Conservation (phyloP, 106 monocot genomes). For the Xerophyta viscosa region DNA sequence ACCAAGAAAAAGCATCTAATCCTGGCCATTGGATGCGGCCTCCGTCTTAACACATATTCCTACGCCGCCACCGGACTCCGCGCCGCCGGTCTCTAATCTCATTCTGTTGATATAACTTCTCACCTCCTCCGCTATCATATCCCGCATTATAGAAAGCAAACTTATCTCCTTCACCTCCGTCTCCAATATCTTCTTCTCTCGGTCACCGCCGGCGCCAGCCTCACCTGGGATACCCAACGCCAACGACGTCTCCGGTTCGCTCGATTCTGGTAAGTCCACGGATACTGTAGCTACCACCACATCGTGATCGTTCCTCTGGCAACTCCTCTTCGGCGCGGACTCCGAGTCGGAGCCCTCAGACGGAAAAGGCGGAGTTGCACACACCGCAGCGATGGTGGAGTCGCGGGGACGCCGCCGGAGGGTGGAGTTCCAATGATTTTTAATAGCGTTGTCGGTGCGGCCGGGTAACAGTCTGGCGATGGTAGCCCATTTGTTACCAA, state of each 20-base stretch:
- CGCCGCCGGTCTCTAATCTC: slow-evolving; percentile 6
- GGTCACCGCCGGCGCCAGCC: not conserved
- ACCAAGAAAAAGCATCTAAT: not conserved
- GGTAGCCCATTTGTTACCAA: slow-evolving; percentile 30
- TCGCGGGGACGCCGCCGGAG: slow-evolving; percentile 16
- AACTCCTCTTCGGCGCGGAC: slow-evolving; percentile 13
- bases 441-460: slow-evolving; percentile 53
- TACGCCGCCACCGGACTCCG: not conserved
- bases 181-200: not conserved
- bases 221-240: slow-evolving; percentile 4
- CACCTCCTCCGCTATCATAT: slow-evolving; percentile 45
- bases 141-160: slow-evolving; percentile 18
- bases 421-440: slow-evolving; percentile 60
- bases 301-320: slow-evolving; percentile 4
- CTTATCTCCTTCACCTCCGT: slow-evolving; percentile 14
- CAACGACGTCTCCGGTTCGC: slow-evolving; percentile 11
- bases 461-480: slow-evolving; percentile 46
- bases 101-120: slow-evolving; percentile 17
- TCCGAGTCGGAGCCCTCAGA: slow-evolving; percentile 14
- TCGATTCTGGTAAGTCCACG: not conserved
- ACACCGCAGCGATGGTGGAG: not conserved
- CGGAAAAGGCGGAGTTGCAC: not conserved
- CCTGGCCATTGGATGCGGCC: not conserved
- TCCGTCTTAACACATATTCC: not conserved
- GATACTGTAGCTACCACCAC: not conserved